Percentiles rank a stretch among this genome's conserved stretches.
These are phyloP conservation scores for Aspergillus uvarum DNA, from an alignment of 2,329 filamentous ascomycete species.

Conservation along the genomic window DNA sequence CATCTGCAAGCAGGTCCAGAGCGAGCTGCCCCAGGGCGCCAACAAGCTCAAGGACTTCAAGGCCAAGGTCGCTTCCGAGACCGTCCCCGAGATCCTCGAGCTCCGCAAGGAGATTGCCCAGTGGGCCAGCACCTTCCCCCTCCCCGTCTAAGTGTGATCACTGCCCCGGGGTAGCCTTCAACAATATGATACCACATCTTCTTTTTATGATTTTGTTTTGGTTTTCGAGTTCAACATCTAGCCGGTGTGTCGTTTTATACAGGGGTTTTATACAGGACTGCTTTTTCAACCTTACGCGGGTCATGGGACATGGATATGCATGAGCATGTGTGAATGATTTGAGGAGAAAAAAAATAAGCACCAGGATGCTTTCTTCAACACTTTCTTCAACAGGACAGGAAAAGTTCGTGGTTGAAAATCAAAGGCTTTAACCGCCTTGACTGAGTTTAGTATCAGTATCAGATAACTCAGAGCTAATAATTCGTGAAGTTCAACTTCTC, in stretches of 20 bases:
- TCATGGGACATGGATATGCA: conserved; percentile 36
- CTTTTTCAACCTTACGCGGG: conserved; percentile 43
- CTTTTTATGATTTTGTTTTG: conserved; percentile 8
- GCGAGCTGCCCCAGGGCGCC: conserved; percentile 82
- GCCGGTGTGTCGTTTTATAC: conserved; percentile 31
- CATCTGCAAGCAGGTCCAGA: conserved; percentile 86
- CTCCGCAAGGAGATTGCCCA: conserved; percentile 84
- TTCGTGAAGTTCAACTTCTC: background rate
- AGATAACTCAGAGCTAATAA: background rate
- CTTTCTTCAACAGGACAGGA: conserved; percentile 25
- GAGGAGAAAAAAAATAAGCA: conserved; percentile 21
- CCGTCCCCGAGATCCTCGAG: conserved; percentile 76
- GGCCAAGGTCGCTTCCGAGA: conserved; percentile 77
- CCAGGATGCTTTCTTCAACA: conserved; percentile 28
- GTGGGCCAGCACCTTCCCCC: conserved; percentile 89
- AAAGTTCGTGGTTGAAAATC: conserved; percentile 18
- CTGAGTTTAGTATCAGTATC: background rate
- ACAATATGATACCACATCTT: conserved; percentile 22
- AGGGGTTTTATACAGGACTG: conserved; percentile 40
- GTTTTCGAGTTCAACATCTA: conserved; percentile 38
- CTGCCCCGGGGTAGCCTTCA: conserved; percentile 9
- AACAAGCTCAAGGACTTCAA: conserved; percentile 99
- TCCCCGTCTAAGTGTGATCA: conserved; percentile 57
- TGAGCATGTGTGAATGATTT: conserved; percentile 19
- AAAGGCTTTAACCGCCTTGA: conserved; percentile 3